phyloP scores from a whole-genome alignment of 2,329 filamentous ascomycete species.

The Ophiostoma fasciatum region DNA sequence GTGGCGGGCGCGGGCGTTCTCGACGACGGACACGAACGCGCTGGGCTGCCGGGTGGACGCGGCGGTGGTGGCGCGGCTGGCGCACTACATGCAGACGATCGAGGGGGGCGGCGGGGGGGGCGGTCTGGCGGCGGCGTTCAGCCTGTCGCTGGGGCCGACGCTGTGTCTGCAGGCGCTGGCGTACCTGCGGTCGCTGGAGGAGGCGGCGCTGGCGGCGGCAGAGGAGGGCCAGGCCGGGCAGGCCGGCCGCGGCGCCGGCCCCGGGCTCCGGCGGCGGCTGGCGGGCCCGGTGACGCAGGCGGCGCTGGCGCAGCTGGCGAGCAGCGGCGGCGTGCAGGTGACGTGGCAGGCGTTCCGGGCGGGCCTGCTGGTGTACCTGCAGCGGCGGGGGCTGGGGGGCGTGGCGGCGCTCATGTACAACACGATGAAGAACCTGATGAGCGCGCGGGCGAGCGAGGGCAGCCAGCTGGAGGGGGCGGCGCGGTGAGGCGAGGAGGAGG shows the following conservation, averaged over 20 bases:
- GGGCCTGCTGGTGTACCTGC: conserved; percentile 54
- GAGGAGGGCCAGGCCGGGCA: conserved; percentile 11
- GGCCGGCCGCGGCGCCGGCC: not conserved
- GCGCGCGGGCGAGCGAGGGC: conserved; percentile 15
- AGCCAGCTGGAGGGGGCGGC: no score
- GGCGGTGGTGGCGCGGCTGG: conserved; percentile 29
- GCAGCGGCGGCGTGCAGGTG: conserved; percentile 49
- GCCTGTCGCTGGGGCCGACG: conserved; percentile 42
- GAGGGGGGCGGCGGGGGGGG: no score
- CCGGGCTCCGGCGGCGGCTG: conserved; percentile 32
- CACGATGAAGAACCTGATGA: conserved; percentile 63
- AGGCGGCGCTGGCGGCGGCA: conserved; percentile 28
- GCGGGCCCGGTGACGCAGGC: conserved; percentile 56
- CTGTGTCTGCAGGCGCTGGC: conserved; percentile 40
- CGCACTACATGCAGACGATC: conserved; percentile 32
- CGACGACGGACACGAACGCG: conserved; percentile 45
- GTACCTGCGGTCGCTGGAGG: conserved; percentile 42
- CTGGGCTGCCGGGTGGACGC: conserved; percentile 36
- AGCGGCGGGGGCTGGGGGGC: conserved; percentile 47
- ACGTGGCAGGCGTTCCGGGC: conserved; percentile 63
- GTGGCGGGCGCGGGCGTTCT: conserved; percentile 63
- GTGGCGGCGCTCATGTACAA: conserved; percentile 61
- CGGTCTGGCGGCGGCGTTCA: conserved; percentile 39
- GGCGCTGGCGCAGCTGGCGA: conserved; percentile 46
- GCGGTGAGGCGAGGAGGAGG: no score